A percentile compares a stretch with the other conserved stretches of the same genome.
Conservation (phyloP, 2,329 filamentous ascomycete genomes). For the Erysiphe pulchra region DNA sequence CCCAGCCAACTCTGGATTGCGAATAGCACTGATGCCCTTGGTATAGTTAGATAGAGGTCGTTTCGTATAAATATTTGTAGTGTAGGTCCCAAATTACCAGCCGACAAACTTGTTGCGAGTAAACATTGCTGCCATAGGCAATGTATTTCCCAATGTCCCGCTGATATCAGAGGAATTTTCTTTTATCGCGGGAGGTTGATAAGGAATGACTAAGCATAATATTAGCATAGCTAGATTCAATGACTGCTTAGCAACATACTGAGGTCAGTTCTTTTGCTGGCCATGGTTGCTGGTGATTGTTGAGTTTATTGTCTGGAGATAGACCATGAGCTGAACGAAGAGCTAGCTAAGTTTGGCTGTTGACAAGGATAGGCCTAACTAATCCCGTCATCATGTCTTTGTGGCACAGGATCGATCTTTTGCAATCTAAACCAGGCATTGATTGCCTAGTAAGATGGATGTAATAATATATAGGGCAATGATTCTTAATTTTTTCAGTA, state of each 20-base stretch:
- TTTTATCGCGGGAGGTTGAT: constrained; percentile 47
- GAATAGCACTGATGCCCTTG: constrained; percentile 47
- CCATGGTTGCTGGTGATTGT: background rate
- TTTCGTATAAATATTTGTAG: constrained; percentile 3
- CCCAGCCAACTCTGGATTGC: constrained; percentile 53
- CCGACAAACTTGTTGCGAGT: constrained; percentile 63
- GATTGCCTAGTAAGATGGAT: too few species aligned
- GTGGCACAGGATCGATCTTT: too few species aligned
- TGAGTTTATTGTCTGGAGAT: too few species aligned
- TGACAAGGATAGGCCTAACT: too few species aligned
- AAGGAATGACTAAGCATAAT: constrained; percentile 50
- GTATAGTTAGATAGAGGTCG: constrained; percentile 1
- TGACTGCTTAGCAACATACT: constrained; percentile 22
- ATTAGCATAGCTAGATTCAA: background rate
- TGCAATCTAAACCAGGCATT: too few species aligned
- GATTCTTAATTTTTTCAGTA: too few species aligned
- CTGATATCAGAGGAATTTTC: constrained; percentile 41
- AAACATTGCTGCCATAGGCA: constrained; percentile 93
- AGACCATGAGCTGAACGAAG: too few species aligned
- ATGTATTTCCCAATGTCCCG: constrained; percentile 45
- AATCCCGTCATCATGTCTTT: too few species aligned
- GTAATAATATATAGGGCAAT: too few species aligned
- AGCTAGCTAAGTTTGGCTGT: too few species aligned
- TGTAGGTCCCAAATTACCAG: constrained; percentile 19
- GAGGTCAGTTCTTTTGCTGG: constrained; percentile 48